phyloP scores from a whole-genome alignment of 2,329 filamentous ascomycete genomes.

The Pestalotiopsis sp. region DNA sequence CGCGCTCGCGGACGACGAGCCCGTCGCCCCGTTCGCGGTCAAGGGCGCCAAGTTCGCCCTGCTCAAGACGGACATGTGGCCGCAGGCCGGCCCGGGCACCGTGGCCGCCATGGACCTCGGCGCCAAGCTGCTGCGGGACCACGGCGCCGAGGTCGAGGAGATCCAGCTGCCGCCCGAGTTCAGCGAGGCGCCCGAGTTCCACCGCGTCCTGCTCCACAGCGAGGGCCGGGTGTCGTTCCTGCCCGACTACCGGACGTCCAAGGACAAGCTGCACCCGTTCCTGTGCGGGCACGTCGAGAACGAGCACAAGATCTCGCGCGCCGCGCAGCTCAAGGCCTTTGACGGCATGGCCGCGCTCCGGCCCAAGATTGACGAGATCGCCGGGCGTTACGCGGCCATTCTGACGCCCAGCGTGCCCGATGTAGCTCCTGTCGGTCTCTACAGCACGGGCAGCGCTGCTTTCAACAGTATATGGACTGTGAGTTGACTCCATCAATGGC shows the following conservation, averaged over 20 bases:
- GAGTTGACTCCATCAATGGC: slow-evolving; percentile 22
- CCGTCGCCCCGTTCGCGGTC: slow-evolving; percentile 33
- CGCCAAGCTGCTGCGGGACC: slow-evolving; percentile 36
- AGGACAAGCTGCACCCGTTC: slow-evolving; percentile 45
- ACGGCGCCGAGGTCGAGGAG: slow-evolving; percentile 60
- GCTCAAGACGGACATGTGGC: slow-evolving; percentile 55
- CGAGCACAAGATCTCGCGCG: slow-evolving; percentile 40
- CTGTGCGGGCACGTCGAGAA: slow-evolving; percentile 57
- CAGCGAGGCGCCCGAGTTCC: slow-evolving; percentile 51
- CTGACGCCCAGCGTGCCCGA: slow-evolving; percentile 61
- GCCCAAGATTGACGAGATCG: slow-evolving; percentile 56
- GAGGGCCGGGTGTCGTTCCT: slow-evolving; percentile 59
- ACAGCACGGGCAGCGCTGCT: slow-evolving; percentile 55
- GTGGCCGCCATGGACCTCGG: slow-evolving; percentile 43
- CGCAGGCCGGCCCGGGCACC: slow-evolving; percentile 46
- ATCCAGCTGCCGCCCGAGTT: slow-evolving; percentile 55
- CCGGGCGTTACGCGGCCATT: slow-evolving; percentile 54
- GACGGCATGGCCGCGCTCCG: slow-evolving; percentile 57
- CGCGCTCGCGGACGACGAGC: slow-evolving; percentile 52
- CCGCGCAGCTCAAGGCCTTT: slow-evolving; percentile 53
- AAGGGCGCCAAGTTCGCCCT: slow-evolving; percentile 56
- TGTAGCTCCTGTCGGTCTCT: slow-evolving; percentile 58
- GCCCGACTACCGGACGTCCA: slow-evolving; percentile 52
- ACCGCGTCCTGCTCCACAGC: slow-evolving; percentile 48
- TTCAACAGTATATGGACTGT: slow-evolving; percentile 59